phyloP scores from a whole-genome alignment of 2,329 filamentous ascomycete genomes.

The Tolypocladium tundrense region DNA sequence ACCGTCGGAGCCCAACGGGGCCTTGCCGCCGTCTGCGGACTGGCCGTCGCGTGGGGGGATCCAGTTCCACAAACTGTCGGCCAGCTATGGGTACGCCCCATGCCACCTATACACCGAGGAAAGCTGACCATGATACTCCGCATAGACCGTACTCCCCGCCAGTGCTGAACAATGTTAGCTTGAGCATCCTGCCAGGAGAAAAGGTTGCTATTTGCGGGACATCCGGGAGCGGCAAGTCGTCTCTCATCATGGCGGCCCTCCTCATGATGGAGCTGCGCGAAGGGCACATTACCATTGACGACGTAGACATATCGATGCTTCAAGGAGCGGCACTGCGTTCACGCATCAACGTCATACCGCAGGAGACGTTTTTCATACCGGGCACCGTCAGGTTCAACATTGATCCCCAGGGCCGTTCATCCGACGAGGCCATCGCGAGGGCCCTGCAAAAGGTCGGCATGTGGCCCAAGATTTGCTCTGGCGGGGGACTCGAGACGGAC shows the following conservation, averaged over 20 bases:
- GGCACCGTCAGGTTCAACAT: slow-evolving; percentile 38
- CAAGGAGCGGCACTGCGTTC: slow-evolving; percentile 11
- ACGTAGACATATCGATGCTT: slow-evolving; percentile 21
- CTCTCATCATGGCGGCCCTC: slow-evolving; percentile 31
- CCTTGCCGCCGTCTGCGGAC: slow-evolving; percentile 2
- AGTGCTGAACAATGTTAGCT: slow-evolving; percentile 16
- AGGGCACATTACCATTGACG: slow-evolving; percentile 34
- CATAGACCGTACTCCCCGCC: background rate
- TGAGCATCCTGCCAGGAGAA: slow-evolving; percentile 20
- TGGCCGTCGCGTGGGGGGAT: slow-evolving; percentile 22
- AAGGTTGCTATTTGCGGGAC: slow-evolving; percentile 34
- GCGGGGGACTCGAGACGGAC: slow-evolving; percentile 25
- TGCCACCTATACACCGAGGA: too few species aligned
- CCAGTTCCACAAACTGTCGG: slow-evolving; percentile 16
- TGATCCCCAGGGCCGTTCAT: slow-evolving; percentile 27
- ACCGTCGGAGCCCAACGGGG: slow-evolving; percentile 3
- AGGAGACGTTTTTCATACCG: slow-evolving; percentile 39
- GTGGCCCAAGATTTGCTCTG: slow-evolving; percentile 24
- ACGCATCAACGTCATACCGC: slow-evolving; percentile 33
- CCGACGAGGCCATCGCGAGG: slow-evolving; percentile 28
- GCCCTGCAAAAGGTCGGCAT: slow-evolving; percentile 35
- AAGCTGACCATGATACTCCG: background rate
- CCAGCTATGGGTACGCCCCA: slow-evolving; percentile 13
- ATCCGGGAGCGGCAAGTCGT: slow-evolving; percentile 25
- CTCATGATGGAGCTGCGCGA: slow-evolving; percentile 32